Evolutionary conservation across 2,329 filamentous ascomycete species (phyloP).

Genomic region (Stromatinia cepivora): DNA sequence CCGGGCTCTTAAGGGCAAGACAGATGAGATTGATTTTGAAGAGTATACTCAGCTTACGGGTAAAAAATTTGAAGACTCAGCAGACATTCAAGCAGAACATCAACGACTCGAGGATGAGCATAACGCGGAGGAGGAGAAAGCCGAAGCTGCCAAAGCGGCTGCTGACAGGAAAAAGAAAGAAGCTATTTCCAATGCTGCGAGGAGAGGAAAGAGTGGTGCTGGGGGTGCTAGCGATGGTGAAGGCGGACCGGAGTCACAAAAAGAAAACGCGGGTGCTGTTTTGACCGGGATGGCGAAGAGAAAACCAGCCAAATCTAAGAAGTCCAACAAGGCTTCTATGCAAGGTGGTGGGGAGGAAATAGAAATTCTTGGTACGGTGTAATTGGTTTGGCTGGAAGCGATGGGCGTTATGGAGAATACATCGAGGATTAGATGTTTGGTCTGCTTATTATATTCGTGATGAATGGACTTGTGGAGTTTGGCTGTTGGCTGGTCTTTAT

Average conservation of each 20-base stretch:
- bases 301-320: slow-evolving; percentile 31
- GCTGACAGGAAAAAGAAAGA: slow-evolving; percentile 36
- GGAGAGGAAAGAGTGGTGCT: slow-evolving; percentile 19
- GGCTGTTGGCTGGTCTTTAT: slow-evolving; percentile 17
- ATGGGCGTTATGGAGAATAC: slow-evolving; percentile 12
- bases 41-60: slow-evolving; percentile 59
- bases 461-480: slow-evolving; percentile 7
- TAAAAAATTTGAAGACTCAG: slow-evolving; percentile 55
- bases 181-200: slow-evolving; percentile 32
- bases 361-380: slow-evolving; percentile 34
- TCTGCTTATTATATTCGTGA: background rate
- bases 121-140: slow-evolving; percentile 48
- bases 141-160: slow-evolving; percentile 45
- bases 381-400: background rate
- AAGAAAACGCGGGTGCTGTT: slow-evolving; percentile 11
- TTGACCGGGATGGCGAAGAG: slow-evolving; percentile 19
- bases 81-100: slow-evolving; percentile 56
- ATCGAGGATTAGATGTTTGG: background rate
- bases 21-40: slow-evolving; percentile 60
- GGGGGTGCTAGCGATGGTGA: slow-evolving; percentile 25
- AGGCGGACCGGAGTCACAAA: slow-evolving; percentile 26
- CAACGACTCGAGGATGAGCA: slow-evolving; percentile 47
- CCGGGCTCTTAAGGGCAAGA: slow-evolving; percentile 60
- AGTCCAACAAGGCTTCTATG: slow-evolving; percentile 36
- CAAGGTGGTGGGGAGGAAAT: slow-evolving; percentile 38